Conservation (phyloP, 345 rosid species). For the Hypericum androsaemum region DNA sequence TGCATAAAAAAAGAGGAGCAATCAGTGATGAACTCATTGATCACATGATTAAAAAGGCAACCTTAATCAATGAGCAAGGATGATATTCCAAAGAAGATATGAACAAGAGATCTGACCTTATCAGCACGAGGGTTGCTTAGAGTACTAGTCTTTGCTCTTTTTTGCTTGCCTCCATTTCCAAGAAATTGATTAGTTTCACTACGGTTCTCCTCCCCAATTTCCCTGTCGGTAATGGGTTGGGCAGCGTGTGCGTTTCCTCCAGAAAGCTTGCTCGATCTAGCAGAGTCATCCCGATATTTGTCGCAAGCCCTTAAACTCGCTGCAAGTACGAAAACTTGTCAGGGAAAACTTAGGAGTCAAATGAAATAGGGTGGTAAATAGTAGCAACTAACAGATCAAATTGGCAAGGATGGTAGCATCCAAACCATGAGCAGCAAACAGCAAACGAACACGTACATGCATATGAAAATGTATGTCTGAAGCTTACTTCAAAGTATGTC, state of each 20-base stretch:
- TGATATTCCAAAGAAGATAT: neutral
- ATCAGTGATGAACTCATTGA: too few species aligned
- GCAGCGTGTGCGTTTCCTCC: conserved; percentile 29
- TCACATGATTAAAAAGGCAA: too few species aligned
- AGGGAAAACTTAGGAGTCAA: neutral
- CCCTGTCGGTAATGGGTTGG: conserved; percentile 32
- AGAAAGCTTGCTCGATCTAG: conserved; percentile 23
- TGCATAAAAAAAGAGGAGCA: too few species aligned
- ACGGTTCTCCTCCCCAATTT: conserved; percentile 28
- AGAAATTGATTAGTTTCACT: conserved; percentile 19
- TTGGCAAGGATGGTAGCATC: too few species aligned
- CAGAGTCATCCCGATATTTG: conserved; percentile 24
- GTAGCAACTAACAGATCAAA: too few species aligned
- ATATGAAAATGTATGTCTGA: too few species aligned
- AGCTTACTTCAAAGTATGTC: too few species aligned
- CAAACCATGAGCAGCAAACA: too few species aligned
- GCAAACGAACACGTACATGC: too few species aligned
- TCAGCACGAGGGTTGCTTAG: conserved; percentile 27
- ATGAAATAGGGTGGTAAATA: too few species aligned
- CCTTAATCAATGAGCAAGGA: too few species aligned
- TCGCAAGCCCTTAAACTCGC: conserved; percentile 21
- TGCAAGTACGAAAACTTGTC: conserved; percentile 12
- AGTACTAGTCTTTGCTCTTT: conserved; percentile 36
- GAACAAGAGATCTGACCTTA: conserved; percentile 29
- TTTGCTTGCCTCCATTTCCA: conserved; percentile 37